Conservation (phyloP, 192 early-diverging fungal species). For the Podila horticola region DNA sequence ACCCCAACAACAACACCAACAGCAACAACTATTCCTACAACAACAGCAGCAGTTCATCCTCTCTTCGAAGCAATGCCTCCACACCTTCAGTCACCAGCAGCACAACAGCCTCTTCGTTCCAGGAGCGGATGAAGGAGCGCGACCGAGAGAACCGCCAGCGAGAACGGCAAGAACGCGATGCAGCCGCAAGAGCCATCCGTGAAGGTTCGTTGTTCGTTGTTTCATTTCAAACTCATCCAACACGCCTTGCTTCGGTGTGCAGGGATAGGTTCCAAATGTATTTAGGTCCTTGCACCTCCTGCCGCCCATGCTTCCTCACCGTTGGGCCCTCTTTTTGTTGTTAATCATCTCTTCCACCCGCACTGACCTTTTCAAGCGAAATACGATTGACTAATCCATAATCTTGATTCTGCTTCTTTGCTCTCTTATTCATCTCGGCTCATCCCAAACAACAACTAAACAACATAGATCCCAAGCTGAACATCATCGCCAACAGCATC, state of each 20-base stretch:
- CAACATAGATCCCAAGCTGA: conserved; percentile 9
- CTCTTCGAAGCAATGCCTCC: too few relatives aligned
- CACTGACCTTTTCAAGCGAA: too few relatives aligned
- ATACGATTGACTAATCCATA: too few relatives aligned
- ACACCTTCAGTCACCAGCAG: conserved; percentile 2
- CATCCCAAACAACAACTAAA: neutral
- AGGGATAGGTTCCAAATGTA: neutral
- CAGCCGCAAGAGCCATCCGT: conserved; percentile 18
- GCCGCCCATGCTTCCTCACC: neutral
- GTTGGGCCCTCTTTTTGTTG: neutral
- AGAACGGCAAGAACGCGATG: conserved; percentile 39
- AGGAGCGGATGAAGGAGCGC: conserved; percentile 42
- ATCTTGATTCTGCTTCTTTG: neutral
- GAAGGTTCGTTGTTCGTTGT: conserved; percentile 12
- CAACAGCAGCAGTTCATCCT: too few relatives aligned
- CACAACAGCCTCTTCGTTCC: conserved; percentile 32
- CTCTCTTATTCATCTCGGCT: neutral
- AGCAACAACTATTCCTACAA: too few relatives aligned
- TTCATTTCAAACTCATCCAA: neutral
- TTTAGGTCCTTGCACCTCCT: neutral
- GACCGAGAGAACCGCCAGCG: conserved; percentile 35
- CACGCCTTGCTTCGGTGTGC: neutral
- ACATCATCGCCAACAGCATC: neutral
- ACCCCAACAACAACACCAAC: too few relatives aligned
- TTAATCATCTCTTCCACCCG: too few relatives aligned